Conservation (phyloP, 495 filamentous ascomycete species). For the Daldinia loculata region DNA sequence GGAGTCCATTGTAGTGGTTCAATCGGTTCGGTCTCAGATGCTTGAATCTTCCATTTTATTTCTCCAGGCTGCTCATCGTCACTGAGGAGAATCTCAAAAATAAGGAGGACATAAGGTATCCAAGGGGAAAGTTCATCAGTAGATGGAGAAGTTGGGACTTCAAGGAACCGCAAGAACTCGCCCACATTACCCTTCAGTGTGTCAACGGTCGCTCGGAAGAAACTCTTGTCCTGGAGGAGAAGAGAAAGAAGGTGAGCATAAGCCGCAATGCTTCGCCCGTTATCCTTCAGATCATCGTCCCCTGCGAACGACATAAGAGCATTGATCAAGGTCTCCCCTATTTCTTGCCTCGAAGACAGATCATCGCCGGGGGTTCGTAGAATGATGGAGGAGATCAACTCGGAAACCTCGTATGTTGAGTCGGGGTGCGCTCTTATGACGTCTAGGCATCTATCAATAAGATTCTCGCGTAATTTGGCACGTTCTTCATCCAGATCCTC, state of each 20-base stretch:
- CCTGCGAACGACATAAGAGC: conserved; percentile 84
- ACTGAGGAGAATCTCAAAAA: conserved; percentile 87
- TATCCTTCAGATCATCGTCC: conserved; percentile 79
- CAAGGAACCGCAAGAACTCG: conserved; percentile 81
- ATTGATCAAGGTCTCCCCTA: conserved; percentile 82
- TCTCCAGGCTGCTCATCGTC: conserved; percentile 84
- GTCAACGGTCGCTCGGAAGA: conserved; percentile 78
- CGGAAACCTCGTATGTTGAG: conserved; percentile 89
- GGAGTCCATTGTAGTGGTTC: conserved; percentile 64
- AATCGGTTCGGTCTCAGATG: conserved; percentile 61
- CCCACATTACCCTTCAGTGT: conserved; percentile 81
- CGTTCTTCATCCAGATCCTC: conserved; percentile 87
- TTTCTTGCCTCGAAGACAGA: conserved; percentile 65
- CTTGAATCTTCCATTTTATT: conserved; percentile 75
- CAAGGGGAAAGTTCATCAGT: conserved; percentile 83
- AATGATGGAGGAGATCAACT: conserved; percentile 81
- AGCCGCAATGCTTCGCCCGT: conserved; percentile 70
- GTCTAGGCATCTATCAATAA: conserved; percentile 91
- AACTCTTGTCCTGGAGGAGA: conserved; percentile 80
- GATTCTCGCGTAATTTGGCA: conserved; percentile 70
- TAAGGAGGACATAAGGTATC: conserved; percentile 88
- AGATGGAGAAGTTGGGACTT: conserved; percentile 70
- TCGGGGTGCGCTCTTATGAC: conserved; percentile 86
- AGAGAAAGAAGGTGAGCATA: conserved; percentile 93
- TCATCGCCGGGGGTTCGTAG: conserved; percentile 72